Evolutionary conservation across 148 eudicot genomes (phyloP).

Genomic region (Cornus kousa): DNA sequence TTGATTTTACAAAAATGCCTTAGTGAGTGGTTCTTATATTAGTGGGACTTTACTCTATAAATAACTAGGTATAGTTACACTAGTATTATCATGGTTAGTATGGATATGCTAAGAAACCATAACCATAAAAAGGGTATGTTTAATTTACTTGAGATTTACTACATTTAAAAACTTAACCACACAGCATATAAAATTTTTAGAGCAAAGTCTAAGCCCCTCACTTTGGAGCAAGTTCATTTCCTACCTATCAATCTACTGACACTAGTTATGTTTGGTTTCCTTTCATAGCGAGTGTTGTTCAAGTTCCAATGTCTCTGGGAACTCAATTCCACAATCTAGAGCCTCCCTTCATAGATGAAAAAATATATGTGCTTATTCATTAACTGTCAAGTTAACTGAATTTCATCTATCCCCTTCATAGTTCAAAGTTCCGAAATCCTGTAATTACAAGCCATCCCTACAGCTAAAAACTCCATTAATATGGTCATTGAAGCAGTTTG

Average conservation of each 20-base stretch:
- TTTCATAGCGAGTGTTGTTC: background rate
- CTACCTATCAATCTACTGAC: background rate
- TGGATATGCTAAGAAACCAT: background rate
- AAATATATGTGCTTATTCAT: background rate
- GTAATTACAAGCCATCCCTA: background rate
- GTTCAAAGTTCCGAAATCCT: background rate
- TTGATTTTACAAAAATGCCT: background rate
- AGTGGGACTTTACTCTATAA: background rate
- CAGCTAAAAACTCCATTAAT: background rate
- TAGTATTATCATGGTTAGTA: background rate
- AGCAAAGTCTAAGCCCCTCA: background rate
- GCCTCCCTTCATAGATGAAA: background rate
- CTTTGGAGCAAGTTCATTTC: background rate
- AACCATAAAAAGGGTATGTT: background rate
- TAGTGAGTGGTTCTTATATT: background rate
- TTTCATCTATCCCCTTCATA: background rate
- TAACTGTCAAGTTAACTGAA: background rate
- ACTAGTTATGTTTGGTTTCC: background rate
- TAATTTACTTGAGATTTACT: background rate
- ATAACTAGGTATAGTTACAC: background rate
- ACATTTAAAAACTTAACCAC: background rate
- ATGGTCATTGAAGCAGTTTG: conserved; percentile 5
- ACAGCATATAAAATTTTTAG: background rate
- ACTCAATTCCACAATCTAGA: background rate
- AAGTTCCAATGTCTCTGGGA: conserved; percentile 1